A percentile compares a stretch with the other conserved stretches of the same genome.
Conservation (phyloP, 2,329 filamentous ascomycete species). For the Rutstroemia sp. region DNA sequence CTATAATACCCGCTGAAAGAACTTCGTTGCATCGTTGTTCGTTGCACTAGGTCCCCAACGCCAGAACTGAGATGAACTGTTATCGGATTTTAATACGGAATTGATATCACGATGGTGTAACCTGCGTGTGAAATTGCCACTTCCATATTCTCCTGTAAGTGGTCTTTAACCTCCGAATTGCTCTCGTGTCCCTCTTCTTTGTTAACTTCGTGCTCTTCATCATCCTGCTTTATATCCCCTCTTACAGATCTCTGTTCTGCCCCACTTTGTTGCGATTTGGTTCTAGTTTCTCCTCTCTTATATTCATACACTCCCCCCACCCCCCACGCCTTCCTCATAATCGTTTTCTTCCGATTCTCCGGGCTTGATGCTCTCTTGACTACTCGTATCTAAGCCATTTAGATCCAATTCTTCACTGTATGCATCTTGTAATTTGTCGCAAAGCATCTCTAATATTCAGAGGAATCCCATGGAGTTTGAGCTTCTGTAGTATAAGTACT, state of each 20-base stretch:
- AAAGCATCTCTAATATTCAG: too few species aligned
- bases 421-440: too few species aligned
- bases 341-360: too few species aligned
- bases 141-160: slow-evolving; percentile 14
- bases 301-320: too few species aligned
- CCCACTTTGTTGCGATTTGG: too few species aligned
- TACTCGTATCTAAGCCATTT: too few species aligned
- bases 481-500: too few species aligned
- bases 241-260: background rate
- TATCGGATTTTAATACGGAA: background rate
- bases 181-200: background rate
- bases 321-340: too few species aligned
- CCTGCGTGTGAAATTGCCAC: slow-evolving; percentile 8
- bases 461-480: too few species aligned
- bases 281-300: too few species aligned
- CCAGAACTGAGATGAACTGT: slow-evolving; percentile 5
- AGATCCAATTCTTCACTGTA: too few species aligned
- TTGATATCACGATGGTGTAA: slow-evolving; percentile 9
- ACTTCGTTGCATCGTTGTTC: slow-evolving; percentile 18
- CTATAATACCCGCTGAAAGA: slow-evolving; percentile 17
- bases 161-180: slow-evolving; percentile 12
- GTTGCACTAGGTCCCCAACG: slow-evolving; percentile 16
- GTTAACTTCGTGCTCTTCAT: slow-evolving; percentile 12
- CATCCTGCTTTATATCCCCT: slow-evolving; percentile 13
- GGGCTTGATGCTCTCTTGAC: too few species aligned